Base-by-base conservation (phyloP, 2,329 filamentous ascomycete species). In the Penicillium hesseltinei region DNA sequence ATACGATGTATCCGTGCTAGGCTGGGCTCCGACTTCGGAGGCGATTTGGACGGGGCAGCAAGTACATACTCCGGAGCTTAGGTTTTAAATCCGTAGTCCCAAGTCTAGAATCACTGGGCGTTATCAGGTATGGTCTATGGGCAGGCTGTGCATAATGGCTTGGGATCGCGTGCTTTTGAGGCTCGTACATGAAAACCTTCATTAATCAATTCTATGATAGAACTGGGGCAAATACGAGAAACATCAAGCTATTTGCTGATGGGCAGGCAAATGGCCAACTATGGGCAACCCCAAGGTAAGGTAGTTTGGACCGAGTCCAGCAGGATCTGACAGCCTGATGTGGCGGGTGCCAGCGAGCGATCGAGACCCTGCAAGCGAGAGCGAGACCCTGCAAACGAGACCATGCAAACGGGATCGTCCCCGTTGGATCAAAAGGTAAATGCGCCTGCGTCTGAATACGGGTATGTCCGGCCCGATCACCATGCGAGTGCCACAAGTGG, bases 201-300 rank as follows among this genome's bases (percentile, higher is more conserved):
- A 23, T 29, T 19, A 10, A 35, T 36, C 17, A 25, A 29, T 25
- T 31, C 6, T 19, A 9, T 23, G 5, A 8, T 51, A n/a, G 21
- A 17, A 31, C 17, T 36, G 2, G 8, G 23, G 13, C n/a, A 38
- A 38, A 47, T 27, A 48, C 43, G 15, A 27, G 40, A 46, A 38
- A 23, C 42, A 33, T 10, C 23, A 8, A n/a, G n/a, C 29, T 23
- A 33, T 46, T 33, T 29, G 21, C 31, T 35, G 52, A 46, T 48
- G 51, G 57, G 46, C 54, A 63, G 57, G 49, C 56, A 63, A 45
- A 56, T 57, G 56, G 57, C 57, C 51, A 39, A 54, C 39, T 58
- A 54, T 56, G 56, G 23, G 23, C 15, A 27, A 39, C 46, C 49
- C 39, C 23, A 43, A 57, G 50, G 51, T 50, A 44, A 60, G 49